phyloP scores from a whole-genome alignment of 139 green algal genomes.

The Chlamydomonas incerta region DNA sequence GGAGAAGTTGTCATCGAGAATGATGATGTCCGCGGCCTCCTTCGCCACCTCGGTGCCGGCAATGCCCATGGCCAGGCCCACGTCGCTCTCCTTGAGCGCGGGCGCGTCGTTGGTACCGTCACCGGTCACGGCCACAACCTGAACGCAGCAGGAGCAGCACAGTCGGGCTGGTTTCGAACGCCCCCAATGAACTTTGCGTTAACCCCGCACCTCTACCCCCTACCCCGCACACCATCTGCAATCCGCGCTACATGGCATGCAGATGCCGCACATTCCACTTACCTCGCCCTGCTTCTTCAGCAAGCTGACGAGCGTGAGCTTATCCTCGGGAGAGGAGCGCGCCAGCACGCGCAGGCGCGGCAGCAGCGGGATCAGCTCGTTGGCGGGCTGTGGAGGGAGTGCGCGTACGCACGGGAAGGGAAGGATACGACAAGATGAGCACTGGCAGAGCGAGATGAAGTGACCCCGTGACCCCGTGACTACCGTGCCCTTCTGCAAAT shows the following conservation, averaged over 20 bases:
- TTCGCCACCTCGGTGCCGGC: slow-evolving; percentile 96
- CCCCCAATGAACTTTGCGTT: no score
- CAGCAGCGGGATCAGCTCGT: not conserved
- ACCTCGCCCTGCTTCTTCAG: slow-evolving; percentile 91
- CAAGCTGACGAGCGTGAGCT: slow-evolving; percentile 90
- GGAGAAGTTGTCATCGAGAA: slow-evolving; percentile 98
- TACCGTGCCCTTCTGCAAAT: no score
- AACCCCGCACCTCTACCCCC: no score
- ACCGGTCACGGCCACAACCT: slow-evolving; percentile 95
- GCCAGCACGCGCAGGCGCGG: slow-evolving; percentile 86
- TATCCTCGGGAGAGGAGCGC: slow-evolving; percentile 94
- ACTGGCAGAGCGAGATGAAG: no score
- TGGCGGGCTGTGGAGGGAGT: not conserved
- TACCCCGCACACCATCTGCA: no score
- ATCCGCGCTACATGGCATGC: no score
- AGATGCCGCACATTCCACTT: no score
- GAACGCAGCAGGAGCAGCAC: no score
- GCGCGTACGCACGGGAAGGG: no score
- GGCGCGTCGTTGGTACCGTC: slow-evolving; percentile 98
- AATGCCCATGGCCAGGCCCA: slow-evolving; percentile 98
- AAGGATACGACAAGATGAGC: no score
- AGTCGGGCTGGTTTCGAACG: no score
- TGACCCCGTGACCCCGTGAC: no score
- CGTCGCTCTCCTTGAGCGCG: slow-evolving; percentile 94
- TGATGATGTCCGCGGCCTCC: slow-evolving; percentile 97